Evolutionary conservation across 1,284 basidiomycete genomes (phyloP).

Genomic region (Leccinum huronense): DNA sequence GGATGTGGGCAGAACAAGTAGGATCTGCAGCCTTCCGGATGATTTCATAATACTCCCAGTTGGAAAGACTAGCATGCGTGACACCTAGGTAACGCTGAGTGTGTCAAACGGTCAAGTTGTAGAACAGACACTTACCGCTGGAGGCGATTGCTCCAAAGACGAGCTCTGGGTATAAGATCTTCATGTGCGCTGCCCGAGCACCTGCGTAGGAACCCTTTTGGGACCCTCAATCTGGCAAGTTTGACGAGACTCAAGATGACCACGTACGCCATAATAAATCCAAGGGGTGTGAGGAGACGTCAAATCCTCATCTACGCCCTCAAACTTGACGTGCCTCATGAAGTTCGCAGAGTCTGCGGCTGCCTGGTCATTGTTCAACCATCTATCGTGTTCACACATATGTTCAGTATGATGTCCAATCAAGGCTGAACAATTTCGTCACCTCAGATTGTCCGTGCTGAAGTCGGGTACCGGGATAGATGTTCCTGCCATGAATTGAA

Average conservation of each 20-base stretch:
- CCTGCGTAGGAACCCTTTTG: conserved; percentile 85
- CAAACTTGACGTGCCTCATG: conserved; percentile 77
- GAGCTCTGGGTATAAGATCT: conserved; percentile 80
- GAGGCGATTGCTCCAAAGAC: conserved; percentile 92
- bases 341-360: conserved; percentile 93
- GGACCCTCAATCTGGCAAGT: conserved; percentile 10
- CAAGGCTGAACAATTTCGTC: neutral
- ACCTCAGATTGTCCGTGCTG: conserved; percentile 77
- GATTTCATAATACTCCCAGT: conserved; percentile 88
- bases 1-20: conserved; percentile 69
- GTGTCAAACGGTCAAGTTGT: neutral
- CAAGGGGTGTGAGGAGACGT: conserved; percentile 75
- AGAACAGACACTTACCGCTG: conserved; percentile 55
- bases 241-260: neutral
- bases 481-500: conserved; percentile 50
- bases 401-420: conserved; percentile 3
- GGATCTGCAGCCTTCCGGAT: conserved; percentile 75
- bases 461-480: conserved; percentile 80
- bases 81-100: conserved; percentile 45
- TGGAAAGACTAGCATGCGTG: conserved; percentile 68
- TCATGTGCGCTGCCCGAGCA: conserved; percentile 92
- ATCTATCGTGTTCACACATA: conserved; percentile 43
- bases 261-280: conserved; percentile 90
- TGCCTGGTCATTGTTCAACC: conserved; percentile 87
- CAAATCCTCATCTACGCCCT: conserved; percentile 67